Conservation (phyloP, 2,329 filamentous ascomycete genomes). For the Onygenales sp. region DNA sequence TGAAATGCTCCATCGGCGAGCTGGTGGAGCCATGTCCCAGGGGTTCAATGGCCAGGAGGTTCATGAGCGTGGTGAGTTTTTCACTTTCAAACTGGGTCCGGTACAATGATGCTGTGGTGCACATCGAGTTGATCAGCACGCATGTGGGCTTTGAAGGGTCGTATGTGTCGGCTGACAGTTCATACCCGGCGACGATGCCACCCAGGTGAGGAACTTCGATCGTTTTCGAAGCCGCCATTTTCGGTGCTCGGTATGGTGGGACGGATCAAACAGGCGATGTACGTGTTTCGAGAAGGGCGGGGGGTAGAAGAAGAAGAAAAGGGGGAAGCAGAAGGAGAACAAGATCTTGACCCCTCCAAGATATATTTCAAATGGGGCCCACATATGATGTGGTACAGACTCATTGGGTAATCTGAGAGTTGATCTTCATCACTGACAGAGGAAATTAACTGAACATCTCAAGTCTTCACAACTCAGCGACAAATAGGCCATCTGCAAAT, state of each 20-base stretch:
- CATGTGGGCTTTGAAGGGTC: constrained; percentile 44
- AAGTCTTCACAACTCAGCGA: no score
- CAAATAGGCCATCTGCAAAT: no score
- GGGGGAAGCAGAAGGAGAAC: background rate
- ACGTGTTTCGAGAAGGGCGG: no score
- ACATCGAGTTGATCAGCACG: constrained; percentile 44
- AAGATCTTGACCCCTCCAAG: no score
- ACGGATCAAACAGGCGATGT: no score
- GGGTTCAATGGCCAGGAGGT: constrained; percentile 45
- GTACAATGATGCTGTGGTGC: constrained; percentile 39
- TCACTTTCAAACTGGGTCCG: constrained; percentile 28
- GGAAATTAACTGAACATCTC: no score
- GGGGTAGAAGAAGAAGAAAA: background rate
- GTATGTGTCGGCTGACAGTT: constrained; percentile 32
- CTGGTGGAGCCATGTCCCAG: constrained; percentile 44
- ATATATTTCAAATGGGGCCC: no score
- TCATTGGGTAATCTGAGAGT: no score
- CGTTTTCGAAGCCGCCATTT: constrained; percentile 16
- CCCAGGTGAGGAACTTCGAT: constrained; percentile 41
- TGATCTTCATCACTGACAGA: no score
- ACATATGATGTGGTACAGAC: no score
- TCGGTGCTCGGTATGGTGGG: background rate
- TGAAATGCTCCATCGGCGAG: constrained; percentile 37
- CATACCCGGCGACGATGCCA: constrained; percentile 41
- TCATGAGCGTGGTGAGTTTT: constrained; percentile 30